A percentile compares a stretch with the other conserved stretches of the same genome.
Evolutionary conservation across 257 asterid species (phyloP).

Genomic region (Petunia secreta): DNA sequence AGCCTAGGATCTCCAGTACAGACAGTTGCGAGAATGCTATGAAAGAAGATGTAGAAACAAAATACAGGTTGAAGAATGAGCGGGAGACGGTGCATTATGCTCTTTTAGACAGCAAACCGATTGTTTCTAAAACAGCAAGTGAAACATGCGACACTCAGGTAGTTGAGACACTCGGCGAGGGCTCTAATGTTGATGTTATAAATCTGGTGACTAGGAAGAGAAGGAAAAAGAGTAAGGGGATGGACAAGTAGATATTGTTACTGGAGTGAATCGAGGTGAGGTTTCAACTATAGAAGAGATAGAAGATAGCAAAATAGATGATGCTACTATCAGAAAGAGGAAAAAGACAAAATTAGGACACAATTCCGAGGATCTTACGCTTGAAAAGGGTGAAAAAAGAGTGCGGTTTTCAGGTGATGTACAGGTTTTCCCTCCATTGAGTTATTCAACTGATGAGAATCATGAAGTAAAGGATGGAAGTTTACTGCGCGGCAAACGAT

Average conservation of each 20-base stretch:
- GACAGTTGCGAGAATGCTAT: neutral
- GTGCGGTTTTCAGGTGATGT: neutral
- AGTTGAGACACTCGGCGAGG: neutral
- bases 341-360: neutral
- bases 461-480: neutral
- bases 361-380: neutral
- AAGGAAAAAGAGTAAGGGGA: neutral
- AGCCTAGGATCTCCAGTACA: neutral
- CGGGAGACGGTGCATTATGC: neutral
- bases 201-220: neutral
- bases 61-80: neutral
- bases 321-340: neutral
- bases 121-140: neutral
- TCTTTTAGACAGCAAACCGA: slow-evolving; percentile 1
- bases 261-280: slow-evolving; percentile 4
- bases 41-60: neutral
- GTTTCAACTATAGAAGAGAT: slow-evolving; percentile 8
- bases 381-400: neutral
- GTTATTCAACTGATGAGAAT: neutral
- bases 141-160: neutral
- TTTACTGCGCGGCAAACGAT: neutral
- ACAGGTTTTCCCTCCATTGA: neutral
- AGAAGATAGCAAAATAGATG: neutral
- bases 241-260: neutral
- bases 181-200: neutral